A percentile compares a stretch with the other conserved stretches of the same genome.
Evolutionary conservation across 2,329 filamentous ascomycete species (phyloP).

Genomic region (Fusarium musae): DNA sequence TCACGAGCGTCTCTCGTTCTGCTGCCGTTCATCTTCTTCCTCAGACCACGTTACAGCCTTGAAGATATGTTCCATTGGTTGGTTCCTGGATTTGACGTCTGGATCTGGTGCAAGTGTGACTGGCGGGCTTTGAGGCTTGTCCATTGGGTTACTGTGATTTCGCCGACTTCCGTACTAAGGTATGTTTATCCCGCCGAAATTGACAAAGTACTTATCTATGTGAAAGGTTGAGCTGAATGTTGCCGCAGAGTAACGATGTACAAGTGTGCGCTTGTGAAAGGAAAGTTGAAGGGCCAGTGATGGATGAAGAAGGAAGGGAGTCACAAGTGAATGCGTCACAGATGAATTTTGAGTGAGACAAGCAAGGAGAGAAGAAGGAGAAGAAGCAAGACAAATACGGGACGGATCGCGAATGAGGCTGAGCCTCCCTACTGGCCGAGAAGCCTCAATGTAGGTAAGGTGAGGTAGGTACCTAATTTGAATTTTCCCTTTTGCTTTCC

Average conservation of each 20-base stretch:
- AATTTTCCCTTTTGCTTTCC: slow-evolving; percentile 6
- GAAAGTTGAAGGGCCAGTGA: neutral
- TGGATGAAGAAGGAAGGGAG: neutral
- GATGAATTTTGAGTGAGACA: slow-evolving; percentile 6
- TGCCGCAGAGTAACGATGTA: neutral
- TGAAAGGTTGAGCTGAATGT: neutral
- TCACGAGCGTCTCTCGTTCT: neutral
- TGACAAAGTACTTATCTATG: neutral
- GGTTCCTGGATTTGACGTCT: neutral
- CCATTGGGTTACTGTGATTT: neutral
- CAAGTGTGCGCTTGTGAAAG: neutral
- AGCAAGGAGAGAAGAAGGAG: neutral
- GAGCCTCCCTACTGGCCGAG: slow-evolving; percentile 7
- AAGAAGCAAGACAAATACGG: slow-evolving; percentile 10
- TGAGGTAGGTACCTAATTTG: neutral
- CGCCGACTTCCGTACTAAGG: neutral
- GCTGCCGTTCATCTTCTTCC: slow-evolving; percentile 1
- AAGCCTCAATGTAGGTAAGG: slow-evolving; percentile 3
- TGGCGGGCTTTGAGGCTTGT: neutral
- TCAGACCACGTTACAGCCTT: slow-evolving; percentile 16
- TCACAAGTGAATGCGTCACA: slow-evolving; percentile 11
- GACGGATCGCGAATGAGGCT: slow-evolving; percentile 35
- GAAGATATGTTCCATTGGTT: slow-evolving; percentile 14
- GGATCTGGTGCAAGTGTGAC: neutral
- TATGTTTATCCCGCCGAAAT: neutral